phyloP scores from a whole-genome alignment of 306 rosid genomes.

The Vigna hirtella region DNA sequence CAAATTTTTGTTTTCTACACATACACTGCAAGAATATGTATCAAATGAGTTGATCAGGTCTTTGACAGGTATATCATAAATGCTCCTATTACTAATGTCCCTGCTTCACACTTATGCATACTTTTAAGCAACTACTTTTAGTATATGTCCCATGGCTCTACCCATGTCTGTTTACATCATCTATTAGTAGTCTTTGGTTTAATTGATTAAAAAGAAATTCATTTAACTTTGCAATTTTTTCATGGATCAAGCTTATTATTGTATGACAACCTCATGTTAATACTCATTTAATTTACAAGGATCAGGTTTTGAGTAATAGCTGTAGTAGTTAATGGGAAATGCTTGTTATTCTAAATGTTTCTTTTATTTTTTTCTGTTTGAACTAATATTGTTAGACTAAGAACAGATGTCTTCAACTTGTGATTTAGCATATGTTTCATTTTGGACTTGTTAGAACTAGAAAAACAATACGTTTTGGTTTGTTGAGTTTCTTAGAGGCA shows the following conservation, averaged over 20 bases:
- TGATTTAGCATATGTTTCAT: conserved; percentile 31
- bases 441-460: conserved; percentile 34
- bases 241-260: conserved; percentile 28
- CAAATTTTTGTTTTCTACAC: conserved; percentile 91
- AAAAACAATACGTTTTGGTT: conserved; percentile 22
- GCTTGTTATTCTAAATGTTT: background rate
- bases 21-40: conserved; percentile 93
- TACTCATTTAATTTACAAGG: background rate
- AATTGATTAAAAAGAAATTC: conserved; percentile 19
- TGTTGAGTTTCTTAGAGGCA: conserved; percentile 19
- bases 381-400: conserved; percentile 23
- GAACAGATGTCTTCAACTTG: background rate
- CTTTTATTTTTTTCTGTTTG: background rate
- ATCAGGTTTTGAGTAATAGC: background rate
- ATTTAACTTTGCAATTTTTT: conserved; percentile 19
- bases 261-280: background rate
- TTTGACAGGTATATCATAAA: conserved; percentile 69
- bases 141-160: conserved; percentile 29
- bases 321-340: background rate
- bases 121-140: conserved; percentile 35
- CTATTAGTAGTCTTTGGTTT: conserved; percentile 5
- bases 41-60: conserved; percentile 97
- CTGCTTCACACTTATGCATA: background rate
- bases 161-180: conserved; percentile 21
- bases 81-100: conserved; percentile 1